Base-by-base conservation (phyloP, 2,329 filamentous ascomycete species). In the Penicillium glabrum region DNA sequence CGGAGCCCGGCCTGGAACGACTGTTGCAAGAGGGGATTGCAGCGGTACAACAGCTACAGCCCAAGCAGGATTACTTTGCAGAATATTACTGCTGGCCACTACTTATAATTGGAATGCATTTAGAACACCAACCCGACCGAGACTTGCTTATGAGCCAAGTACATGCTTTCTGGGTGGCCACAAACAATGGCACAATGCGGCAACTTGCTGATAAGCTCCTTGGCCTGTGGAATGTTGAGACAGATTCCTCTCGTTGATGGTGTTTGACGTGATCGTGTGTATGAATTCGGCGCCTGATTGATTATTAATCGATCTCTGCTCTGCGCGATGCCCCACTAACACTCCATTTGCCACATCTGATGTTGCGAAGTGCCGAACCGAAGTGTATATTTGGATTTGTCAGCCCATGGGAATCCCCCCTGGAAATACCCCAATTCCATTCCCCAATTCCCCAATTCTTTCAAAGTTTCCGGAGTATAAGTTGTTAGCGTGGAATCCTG, bases 21-120 rank as follows among this genome's bases (percentile, higher is more conserved):
- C 47, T 68, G 23, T 46, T 63, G 3, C 37, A 43, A 8, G 59
- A 65, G n/a, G 61, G 49, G 0, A 51, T 69, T 35, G 10, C 19
- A 5, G 43, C 62, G 1, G 57, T 64, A 16, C 46, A 29, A n/a
- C 46, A 46, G 14, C 48, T 67, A 1, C 53, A 63, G 9, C 66
- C 67, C 1, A 51, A 46, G 1, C 29, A 46, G 7, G 66, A 68
- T 33, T 69, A 68, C 35, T 69, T 62, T 44, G 67, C 67, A 6
- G 66, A 69, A 41, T 68, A 69, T 45, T 69, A 68, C 31, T 59
- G 61, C 43, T 69, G 67, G 66, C 66, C 66, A 5, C 57, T 69
- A 16, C 51, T 64, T 3, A 54, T 61, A 2, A 44, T 69, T 27
- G 65, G 65, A 11, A 60, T 56, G n/a, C 60, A 47, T 43, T 37